Percentiles rank a stretch among this genome's conserved stretches.
phyloP scores from a whole-genome alignment of 2,329 filamentous ascomycete genomes.

The Penicillium corylophilum region DNA sequence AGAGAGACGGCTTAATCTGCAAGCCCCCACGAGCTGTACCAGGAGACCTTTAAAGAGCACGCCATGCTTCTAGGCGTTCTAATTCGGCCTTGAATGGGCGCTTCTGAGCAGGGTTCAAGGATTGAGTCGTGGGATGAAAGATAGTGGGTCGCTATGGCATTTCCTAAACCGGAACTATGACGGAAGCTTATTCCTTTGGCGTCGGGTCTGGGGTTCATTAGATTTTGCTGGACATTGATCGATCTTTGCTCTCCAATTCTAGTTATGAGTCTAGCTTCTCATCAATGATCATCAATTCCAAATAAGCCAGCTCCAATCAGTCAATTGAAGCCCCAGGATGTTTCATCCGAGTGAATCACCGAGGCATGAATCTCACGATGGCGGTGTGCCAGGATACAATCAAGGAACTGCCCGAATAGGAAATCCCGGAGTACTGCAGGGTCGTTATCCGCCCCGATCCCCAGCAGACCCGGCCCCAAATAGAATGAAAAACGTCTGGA shows the following conservation, averaged over 20 bases:
- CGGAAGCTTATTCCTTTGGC: slow-evolving; percentile 8
- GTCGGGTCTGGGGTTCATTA: background rate
- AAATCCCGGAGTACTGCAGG: slow-evolving; percentile 12
- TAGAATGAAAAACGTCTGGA: background rate
- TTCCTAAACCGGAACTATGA: background rate
- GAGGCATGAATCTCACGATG: background rate
- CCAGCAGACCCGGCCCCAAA: background rate
- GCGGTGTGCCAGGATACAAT: slow-evolving; percentile 6
- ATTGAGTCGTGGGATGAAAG: background rate
- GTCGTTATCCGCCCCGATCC: background rate
- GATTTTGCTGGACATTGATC: background rate
- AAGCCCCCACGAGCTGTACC: background rate
- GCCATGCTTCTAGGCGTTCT: slow-evolving; percentile 8
- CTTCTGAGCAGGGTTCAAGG: background rate
- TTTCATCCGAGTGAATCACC: background rate
- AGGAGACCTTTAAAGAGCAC: slow-evolving; percentile 6
- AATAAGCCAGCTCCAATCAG: background rate
- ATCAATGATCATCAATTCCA: background rate
- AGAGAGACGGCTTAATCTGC: background rate
- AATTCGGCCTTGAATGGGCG: slow-evolving; percentile 1
- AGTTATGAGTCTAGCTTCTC: background rate
- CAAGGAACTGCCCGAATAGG: slow-evolving; percentile 17
- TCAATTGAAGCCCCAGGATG: background rate
- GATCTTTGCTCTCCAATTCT: background rate
- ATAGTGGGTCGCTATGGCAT: background rate